Base-by-base conservation (phyloP, 2,329 filamentous ascomycete species). In the Colletotrichum somersetense region DNA sequence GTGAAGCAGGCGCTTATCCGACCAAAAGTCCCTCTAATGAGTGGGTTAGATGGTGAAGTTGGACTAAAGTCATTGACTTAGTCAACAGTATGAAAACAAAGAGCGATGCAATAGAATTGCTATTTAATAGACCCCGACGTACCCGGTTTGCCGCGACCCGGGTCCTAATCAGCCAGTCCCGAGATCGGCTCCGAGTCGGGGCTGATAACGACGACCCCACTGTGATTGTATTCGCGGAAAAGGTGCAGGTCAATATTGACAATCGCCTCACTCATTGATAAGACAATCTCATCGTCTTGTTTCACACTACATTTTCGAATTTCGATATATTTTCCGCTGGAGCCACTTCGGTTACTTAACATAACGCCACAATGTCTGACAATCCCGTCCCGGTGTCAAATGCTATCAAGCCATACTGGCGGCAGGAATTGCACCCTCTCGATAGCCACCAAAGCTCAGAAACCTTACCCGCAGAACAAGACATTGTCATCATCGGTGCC, bases 401-500 rank as follows among this genome's bases (percentile, higher is more conserved):
- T 26, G 58, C 66, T 14, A 70, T 56, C 3, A 62, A 59, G 12
- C 70, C 71, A 1, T 74, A 68, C 48, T 74, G 71, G 73, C 71
- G 67, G 14, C 35, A 50, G 5, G 53, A 75, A 2, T 56, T 68
- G 6, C 63, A 73, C 46, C 35, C 57, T 50, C 71, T 75, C 14
- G 56, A 75, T 66, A 52, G 72, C 71, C 52, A 64, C n/a, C 73
- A 65, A 38, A 71, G 62, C 44, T 64, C 73, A 3, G 64, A 67
- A 18, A 50, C 33, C 2, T n/a, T 75, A 40, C 73, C 72, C n/a
- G 3, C 52, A 20, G 53, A 68, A 52, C 59, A 69, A 48, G 65
- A 75, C 38, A 55, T 73, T 26, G 72, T 74, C 55, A 74, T 75
- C 33, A 69, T 74, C 44, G 73, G 73, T 11, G 72, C 68, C 14